Evolutionary conservation across 2,329 filamentous ascomycete genomes (phyloP).

Genomic region (Fusarium siculi): DNA sequence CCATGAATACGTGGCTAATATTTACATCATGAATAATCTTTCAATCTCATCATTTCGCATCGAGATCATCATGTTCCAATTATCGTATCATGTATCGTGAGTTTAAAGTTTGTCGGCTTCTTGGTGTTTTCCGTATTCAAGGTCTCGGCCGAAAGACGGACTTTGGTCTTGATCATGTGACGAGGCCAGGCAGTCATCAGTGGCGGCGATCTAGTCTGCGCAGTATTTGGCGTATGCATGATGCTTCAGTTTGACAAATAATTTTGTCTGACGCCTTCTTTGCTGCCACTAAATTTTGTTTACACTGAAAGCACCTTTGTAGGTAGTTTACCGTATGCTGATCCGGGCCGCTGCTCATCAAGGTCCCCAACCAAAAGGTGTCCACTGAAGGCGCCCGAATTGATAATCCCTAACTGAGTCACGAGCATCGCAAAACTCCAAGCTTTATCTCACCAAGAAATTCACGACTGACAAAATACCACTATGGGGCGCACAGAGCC

Average conservation of each 20-base stretch:
- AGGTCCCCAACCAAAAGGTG: not conserved
- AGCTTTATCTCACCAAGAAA: too few species aligned
- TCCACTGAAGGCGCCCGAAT: not conserved
- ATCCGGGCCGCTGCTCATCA: not conserved
- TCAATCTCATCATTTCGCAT: not conserved
- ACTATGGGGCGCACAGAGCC: conserved; percentile 43
- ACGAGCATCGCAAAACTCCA: not conserved
- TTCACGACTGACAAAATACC: accelerated
- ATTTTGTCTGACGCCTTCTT: accelerated
- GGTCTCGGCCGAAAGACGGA: not conserved
- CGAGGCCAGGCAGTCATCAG: not conserved
- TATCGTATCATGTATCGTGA: not conserved
- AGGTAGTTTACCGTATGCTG: not conserved
- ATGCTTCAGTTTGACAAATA: not conserved
- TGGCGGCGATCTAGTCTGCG: not conserved
- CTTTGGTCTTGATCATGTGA: conserved; percentile 12
- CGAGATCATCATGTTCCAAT: too few species aligned
- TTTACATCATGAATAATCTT: not conserved
- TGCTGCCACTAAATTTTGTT: accelerated
- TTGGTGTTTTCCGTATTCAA: not conserved
- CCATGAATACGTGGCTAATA: not conserved
- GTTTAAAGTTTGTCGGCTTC: not conserved
- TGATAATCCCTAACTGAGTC: not conserved
- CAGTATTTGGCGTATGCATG: not conserved
- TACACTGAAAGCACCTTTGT: not conserved